A percentile compares a stretch with the other conserved stretches of the same genome.
Conservation (phyloP, 371 early-diverging fungal genomes). For the Mucor indicus region DNA sequence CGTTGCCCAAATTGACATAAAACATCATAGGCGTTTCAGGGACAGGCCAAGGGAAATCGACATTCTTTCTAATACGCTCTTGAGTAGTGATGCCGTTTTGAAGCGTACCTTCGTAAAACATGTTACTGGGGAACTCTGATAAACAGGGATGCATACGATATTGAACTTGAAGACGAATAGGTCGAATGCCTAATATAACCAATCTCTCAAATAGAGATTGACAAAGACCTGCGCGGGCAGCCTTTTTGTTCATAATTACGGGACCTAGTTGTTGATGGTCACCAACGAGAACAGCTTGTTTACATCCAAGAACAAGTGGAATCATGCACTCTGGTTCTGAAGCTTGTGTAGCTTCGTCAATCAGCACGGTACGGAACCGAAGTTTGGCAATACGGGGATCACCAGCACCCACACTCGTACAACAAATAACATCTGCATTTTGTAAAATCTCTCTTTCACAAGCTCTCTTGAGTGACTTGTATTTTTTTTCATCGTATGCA, state of each 20-base stretch:
- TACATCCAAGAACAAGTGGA: constrained; percentile 92
- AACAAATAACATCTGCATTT: constrained; percentile 96
- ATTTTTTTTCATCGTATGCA: constrained; percentile 81
- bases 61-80: constrained; percentile 82
- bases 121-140: constrained; percentile 97
- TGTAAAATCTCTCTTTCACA: constrained; percentile 89
- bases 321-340: constrained; percentile 98
- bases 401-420: constrained; percentile 98
- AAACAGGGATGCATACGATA: constrained; percentile 99
- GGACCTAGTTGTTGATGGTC: constrained; percentile 99
- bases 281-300: constrained; percentile 96
- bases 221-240: constrained; percentile 90
- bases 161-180: constrained; percentile 95
- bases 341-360: constrained; percentile 98
- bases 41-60: constrained; percentile 96
- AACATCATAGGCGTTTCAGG: constrained; percentile 96
- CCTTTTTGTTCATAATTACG: constrained; percentile 96
- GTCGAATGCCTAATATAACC: constrained; percentile 87
- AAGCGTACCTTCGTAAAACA: constrained; percentile 98
- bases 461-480: constrained; percentile 71
- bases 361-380: constrained; percentile 90
- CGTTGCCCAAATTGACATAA: constrained; percentile 89
- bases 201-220: constrained; percentile 98
- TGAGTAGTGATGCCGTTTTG: constrained; percentile 93
- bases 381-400: constrained; percentile 88